Evolutionary conservation across 2,329 filamentous ascomycete species (phyloP), one percentile per base, ranked within the genome.

Genomic region (Aspergillus caelatus): DNA sequence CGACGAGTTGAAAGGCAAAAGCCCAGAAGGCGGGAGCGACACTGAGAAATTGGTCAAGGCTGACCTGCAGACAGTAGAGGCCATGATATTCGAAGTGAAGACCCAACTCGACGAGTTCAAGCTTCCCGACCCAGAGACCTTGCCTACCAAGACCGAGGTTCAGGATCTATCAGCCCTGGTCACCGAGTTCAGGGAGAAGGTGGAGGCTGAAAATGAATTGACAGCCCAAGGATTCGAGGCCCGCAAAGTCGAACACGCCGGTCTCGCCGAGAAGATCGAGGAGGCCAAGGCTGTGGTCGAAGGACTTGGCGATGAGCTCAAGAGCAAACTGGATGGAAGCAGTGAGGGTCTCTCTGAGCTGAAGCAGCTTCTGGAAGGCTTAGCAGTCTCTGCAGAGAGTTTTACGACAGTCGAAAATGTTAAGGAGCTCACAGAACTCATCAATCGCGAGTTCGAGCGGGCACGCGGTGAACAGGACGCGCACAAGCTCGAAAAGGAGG

Each of bases 361-460:
- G 48, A 84, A 83, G 65, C 84, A 84, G 52, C 84, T 86, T 4
- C 80, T 89, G 60, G 91, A 94, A 70, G 86, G 86, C 7, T 81
- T 97, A 2, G 87, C 92, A 63, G 90, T 91, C 41, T 79, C 79
- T 16, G 77, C 82, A 19, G 78, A 80, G 61, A 77, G 73, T 45
- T 81, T 81, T 62, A 79, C 77, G 36, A 83, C 81, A 0, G 79
- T 79, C 19, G 83, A 86, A n/a, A 89, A 89, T 66, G 80, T 94
- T 59, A 89, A 89, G 71, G 89, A 90, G 61, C 85, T 94, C 75
- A 87, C 89, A 46, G 89, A 92, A 60, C 87, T 88, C 2, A 88
- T 98, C 78, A 93, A 91, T 76, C 82, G 86, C 1, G 94, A 97
- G 74, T 97, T 98, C 64, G 93, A 97, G 71, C 91, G 94, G 66